Base-by-base conservation (phyloP, 108 stramenopile species). In the Fragilaria crotonensis region DNA sequence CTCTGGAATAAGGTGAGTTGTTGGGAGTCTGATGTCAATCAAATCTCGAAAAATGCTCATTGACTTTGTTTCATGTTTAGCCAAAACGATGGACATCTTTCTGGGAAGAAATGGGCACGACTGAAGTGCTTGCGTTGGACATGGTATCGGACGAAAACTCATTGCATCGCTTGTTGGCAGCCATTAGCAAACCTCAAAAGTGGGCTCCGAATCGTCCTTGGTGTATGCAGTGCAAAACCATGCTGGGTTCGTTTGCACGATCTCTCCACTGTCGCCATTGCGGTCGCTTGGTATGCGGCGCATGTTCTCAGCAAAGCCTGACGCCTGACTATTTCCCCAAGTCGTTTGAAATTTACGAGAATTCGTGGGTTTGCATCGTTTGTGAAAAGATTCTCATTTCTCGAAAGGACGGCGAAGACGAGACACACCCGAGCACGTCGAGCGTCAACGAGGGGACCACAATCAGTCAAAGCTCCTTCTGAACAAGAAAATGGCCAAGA, bases 201-300 rank as follows among this genome's bases (percentile, higher is more conserved):
- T 61, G 57, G 57, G 84, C 90, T 17, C 77, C 81, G 0, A 57
- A 57, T 20, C 77, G 91, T 21, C 45, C 75, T 5, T 74, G 71
- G 68, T 93, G 91, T 59, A 93, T 93, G 91, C 83, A 87, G 30
- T 93, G 91, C 70, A 85, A 83, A 46, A 30, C 28, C 0, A 67
- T 62, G 18, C 62, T 81, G 33, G 73, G 79, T 26, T 44, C 80
- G 25, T 78, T 76, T 54, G 65, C 68, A 23, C 57, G 76, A 52
- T 53, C 78, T 14, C 33, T 79, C 19, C 79, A 87, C 68, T 93
- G 91, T 58, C 63, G 75, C 3, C 82, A 87, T 46, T 93, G 91
- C 54, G 78, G 85, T 33, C 59, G 85, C 32, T 77, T 78, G 30
- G 75, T 93, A 22, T 93, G 91, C 53, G 67, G 73, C 1, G 26